Conservation (phyloP, 2,329 filamentous ascomycete genomes). For the Diplodia corticola region DNA sequence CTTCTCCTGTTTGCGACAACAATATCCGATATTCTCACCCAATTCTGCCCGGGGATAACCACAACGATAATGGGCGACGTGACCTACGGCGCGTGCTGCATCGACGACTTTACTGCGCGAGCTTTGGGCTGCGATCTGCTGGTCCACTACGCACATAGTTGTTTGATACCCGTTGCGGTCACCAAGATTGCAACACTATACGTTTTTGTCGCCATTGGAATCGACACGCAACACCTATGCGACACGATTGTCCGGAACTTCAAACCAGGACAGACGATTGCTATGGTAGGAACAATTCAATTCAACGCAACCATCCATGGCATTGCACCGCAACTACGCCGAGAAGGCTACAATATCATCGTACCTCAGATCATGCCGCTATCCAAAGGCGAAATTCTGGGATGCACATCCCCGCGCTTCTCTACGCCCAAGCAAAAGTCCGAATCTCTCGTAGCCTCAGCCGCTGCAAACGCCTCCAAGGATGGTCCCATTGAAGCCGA, state of each 20-base stretch:
- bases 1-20: slow-evolving; percentile 94
- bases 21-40: slow-evolving; percentile 91
- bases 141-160: slow-evolving; percentile 96
- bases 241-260: slow-evolving; percentile 90
- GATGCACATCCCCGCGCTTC: slow-evolving; percentile 82
- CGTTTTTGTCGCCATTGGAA: slow-evolving; percentile 97
- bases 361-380: slow-evolving; percentile 91
- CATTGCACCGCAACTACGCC: slow-evolving; percentile 73
- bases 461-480: slow-evolving; percentile 40
- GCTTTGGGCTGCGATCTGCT: slow-evolving; percentile 92
- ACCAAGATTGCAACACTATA: slow-evolving; percentile 97
- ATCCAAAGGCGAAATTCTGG: slow-evolving; percentile 92
- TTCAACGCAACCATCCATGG: slow-evolving; percentile 97
- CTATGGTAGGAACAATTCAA: slow-evolving; percentile 94
- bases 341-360: slow-evolving; percentile 79
- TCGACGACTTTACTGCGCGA: slow-evolving; percentile 95
- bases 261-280: slow-evolving; percentile 78
- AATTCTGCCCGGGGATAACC: slow-evolving; percentile 88
- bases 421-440: slow-evolving; percentile 40
- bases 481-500: slow-evolving; percentile 58
- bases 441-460: slow-evolving; percentile 26
- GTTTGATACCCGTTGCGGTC: slow-evolving; percentile 91
- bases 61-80: slow-evolving; percentile 99
- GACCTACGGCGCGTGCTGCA: slow-evolving; percentile 97
- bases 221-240: slow-evolving; percentile 84